These are phyloP conservation scores for Litchi chinensis DNA, from an alignment of 345 rosid genomes.

Conservation along the genomic window DNA sequence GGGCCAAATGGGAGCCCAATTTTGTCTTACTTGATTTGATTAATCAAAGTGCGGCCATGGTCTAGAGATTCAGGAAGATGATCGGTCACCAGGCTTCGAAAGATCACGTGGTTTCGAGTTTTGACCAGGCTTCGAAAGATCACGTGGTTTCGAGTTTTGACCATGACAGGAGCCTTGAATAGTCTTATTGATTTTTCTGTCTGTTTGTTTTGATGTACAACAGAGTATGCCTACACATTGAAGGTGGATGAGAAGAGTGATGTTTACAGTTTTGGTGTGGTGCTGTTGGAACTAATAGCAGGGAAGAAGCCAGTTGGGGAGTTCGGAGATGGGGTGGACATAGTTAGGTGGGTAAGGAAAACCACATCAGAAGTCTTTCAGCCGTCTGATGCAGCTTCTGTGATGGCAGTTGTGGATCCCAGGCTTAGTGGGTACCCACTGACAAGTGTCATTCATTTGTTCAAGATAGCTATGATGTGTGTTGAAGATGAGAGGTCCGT, in stretches of 20 bases:
- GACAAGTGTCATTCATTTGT: conserved; percentile 60
- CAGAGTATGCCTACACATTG: conserved; percentile 90
- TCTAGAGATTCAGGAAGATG: neutral
- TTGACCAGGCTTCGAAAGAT: too few relatives aligned
- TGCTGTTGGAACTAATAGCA: conserved; percentile 75
- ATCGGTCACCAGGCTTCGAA: neutral
- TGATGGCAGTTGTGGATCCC: conserved; percentile 61
- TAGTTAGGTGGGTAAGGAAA: conserved; percentile 87
- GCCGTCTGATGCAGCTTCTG: conserved; percentile 65
- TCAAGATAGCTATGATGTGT: conserved; percentile 79
- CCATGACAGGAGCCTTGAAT: neutral
- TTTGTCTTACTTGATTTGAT: neutral
- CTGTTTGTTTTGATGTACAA: conserved; percentile 1
- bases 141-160: neutral
- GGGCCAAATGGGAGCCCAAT: conserved; percentile 2
- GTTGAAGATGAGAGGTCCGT: conserved; percentile 66
- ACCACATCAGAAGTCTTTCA: conserved; percentile 64
- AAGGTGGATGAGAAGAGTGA: conserved; percentile 93
- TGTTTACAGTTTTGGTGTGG: conserved; percentile 91
- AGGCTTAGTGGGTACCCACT: conserved; percentile 67
- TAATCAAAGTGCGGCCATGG: neutral
- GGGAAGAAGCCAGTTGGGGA: conserved; percentile 91
- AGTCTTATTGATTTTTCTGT: neutral
- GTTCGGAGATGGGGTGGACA: conserved; percentile 95
- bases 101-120: neutral